These are phyloP conservation scores for Diaporthe humulicola DNA, from an alignment of 2,329 filamentous ascomycete genomes.

Conservation along the genomic window DNA sequence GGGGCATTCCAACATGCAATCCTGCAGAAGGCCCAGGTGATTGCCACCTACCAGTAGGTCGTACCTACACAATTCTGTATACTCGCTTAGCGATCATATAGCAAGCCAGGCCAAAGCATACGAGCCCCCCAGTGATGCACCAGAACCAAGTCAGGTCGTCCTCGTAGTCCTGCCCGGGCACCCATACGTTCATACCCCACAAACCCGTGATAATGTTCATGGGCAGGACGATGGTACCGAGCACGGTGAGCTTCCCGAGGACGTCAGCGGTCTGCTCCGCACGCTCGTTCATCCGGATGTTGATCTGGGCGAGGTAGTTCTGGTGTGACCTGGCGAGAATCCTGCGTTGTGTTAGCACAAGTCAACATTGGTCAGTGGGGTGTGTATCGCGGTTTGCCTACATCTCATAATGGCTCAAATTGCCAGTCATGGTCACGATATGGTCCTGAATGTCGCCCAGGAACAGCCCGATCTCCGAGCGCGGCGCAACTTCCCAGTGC, in stretches of 20 bases:
- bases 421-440: slow-evolving; percentile 98
- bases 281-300: slow-evolving; percentile 98
- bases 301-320: slow-evolving; percentile 99
- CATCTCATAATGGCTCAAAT: slow-evolving; percentile 96
- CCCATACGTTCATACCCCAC: slow-evolving; percentile 99
- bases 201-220: slow-evolving; percentile 99
- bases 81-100: slow-evolving; percentile 87
- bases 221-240: slow-evolving; percentile 95
- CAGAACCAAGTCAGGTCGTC: slow-evolving; percentile 82
- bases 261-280: slow-evolving; percentile 97
- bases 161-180: slow-evolving; percentile 90
- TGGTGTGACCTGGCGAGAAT: slow-evolving; percentile 91
- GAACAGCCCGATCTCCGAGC: slow-evolving; percentile 97
- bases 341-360: slow-evolving; percentile 57
- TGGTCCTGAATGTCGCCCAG: slow-evolving; percentile 99
- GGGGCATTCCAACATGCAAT: neutral
- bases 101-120: slow-evolving; percentile 84
- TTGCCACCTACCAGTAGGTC: neutral
- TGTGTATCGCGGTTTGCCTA: slow-evolving; percentile 60
- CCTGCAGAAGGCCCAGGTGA: neutral
- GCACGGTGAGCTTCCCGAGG: slow-evolving; percentile 91
- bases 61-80: slow-evolving; percentile 78
- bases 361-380: slow-evolving; percentile 39
- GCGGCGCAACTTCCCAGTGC: slow-evolving; percentile 94
- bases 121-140: slow-evolving; percentile 78